Evolutionary conservation across 2,329 filamentous ascomycete genomes (phyloP), one percentile per base, ranked within the genome.

Genomic region (Cercospora sp.): DNA sequence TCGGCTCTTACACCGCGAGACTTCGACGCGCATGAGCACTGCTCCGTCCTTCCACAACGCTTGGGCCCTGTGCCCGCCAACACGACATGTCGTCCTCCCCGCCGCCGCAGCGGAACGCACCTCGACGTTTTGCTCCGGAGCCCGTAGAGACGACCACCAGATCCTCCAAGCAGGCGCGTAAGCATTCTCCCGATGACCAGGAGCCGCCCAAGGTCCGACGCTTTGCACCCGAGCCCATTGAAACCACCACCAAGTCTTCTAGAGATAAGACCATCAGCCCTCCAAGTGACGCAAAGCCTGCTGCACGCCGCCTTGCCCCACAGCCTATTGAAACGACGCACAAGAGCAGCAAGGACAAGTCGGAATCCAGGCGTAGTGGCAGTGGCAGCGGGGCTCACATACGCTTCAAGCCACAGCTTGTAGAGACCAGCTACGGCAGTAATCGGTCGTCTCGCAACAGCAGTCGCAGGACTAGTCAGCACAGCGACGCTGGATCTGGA

Each of bases 161-260:
- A 58, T 73, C 71, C 12, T 73, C 71, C 45, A 64, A 64, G 31
- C 62, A 64, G 20, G 48, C 45, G 16, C 63, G 59, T 45, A 63
- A 60, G 61, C 53, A 68, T 31, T 58, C 61, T 1, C 60, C 62
- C 51, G 61, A 65, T 57, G 57, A 68, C 36, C 18, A 26, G 18
- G 45, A 5, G 60, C 77, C 30, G 74, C 78, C 69, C 18, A 69
- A 67, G 28, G 36, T 66, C 8, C 79, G 80, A 64, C 87, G 87
- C 73, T 92, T 92, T 80, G 84, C 82, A 51, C 89, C 90, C 36
- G 85, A 91, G 64, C 90, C 90, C 16, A 87, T 93, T 71, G 91
- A 93, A 79, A 93, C 90, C 8, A 89, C 86, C 1, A 88, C 87
- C 73, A 87, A 88, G 72, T 86, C 87, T 58, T 72, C 74, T 18